Evolutionary conservation across 139 green algal genomes (phyloP), one percentile per base, ranked within the genome.

Genomic region (Chlorokybus atmophyticus): DNA sequence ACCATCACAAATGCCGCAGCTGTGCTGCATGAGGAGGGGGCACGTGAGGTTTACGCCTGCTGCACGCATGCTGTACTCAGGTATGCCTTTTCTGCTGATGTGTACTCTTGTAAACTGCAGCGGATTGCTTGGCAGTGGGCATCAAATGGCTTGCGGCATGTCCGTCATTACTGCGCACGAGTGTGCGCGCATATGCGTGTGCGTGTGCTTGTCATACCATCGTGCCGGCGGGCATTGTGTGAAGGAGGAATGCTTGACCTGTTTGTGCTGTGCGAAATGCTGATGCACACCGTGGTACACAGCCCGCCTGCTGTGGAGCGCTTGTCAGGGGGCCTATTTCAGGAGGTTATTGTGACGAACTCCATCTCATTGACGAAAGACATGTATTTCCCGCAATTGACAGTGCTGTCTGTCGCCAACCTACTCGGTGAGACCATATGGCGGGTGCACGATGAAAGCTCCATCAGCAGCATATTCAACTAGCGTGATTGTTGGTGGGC

Each of bases 281-380:
- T n/a, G n/a, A n/a, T n/a, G n/a, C n/a, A n/a, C n/a, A n/a, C n/a
- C n/a, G n/a, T n/a, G n/a, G n/a, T n/a, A n/a, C n/a, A 4, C 60
- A 70, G 63, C 40, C 89, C 89, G 2, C 90, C 90, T 2, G 90
- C 90, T 0, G 67, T 91, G 1, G 85, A 97, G 74, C 79, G 91
- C 2, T 79, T 99, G 2, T 83, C 66, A 40, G 81, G 65, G 29
- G 90, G 87, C 28, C 38, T 75, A 2, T 95, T 79, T 24, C 53
- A 80, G 32, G 85, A 95, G 75, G 90, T 98, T 17, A 95, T 98
- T 24, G 88, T 98, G 4, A 93, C 91, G 39, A 98, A 98, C 80
- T 94, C 87, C 52, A 98, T 98, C 60, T 83, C 88, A 2, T 62
- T 93, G 8, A 7, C 68, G 0, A 47, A 47, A 1, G 82, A 86